A percentile compares a stretch with the other conserved stretches of the same genome.
These are phyloP conservation scores for Chenopodium album DNA, from an alignment of 148 eudicot genomes.

Conservation along the genomic window DNA sequence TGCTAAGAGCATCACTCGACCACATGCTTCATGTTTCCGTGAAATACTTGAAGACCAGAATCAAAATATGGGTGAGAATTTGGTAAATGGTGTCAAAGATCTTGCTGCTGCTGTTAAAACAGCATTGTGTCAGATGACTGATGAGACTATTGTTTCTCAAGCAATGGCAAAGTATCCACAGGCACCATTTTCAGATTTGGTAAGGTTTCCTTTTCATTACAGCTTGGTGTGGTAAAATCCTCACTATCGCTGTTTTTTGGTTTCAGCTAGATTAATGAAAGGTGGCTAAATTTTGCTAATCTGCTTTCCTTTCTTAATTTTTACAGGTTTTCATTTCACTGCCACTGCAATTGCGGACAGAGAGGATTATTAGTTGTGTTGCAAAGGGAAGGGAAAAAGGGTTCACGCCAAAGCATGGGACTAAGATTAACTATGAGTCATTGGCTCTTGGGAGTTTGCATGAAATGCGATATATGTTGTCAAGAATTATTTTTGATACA, in stretches of 20 bases:
- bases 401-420: conserved; percentile 22
- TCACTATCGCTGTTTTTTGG: background rate
- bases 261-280: background rate
- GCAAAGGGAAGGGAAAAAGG: conserved; percentile 26
- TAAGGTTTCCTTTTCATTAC: background rate
- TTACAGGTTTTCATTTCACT: conserved; percentile 32
- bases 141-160: conserved; percentile 24
- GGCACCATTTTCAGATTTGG: conserved; percentile 32
- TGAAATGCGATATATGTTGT: conserved; percentile 27
- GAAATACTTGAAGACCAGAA: conserved; percentile 21
- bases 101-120: conserved; percentile 27
- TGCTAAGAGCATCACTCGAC: conserved; percentile 33
- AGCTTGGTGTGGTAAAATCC: background rate
- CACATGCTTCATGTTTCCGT: conserved; percentile 26
- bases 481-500: conserved; percentile 33
- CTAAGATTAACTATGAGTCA: conserved; percentile 30
- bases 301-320: background rate
- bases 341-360: conserved; percentile 27
- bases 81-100: conserved; percentile 26
- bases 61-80: background rate
- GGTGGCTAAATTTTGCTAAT: background rate
- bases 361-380: conserved; percentile 31
- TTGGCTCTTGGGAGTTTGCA: conserved; percentile 28
- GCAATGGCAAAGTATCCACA: conserved; percentile 37
- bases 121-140: conserved; percentile 30